Base-by-base conservation (phyloP, 2,329 filamentous ascomycete species). In the Penicillium hordei region DNA sequence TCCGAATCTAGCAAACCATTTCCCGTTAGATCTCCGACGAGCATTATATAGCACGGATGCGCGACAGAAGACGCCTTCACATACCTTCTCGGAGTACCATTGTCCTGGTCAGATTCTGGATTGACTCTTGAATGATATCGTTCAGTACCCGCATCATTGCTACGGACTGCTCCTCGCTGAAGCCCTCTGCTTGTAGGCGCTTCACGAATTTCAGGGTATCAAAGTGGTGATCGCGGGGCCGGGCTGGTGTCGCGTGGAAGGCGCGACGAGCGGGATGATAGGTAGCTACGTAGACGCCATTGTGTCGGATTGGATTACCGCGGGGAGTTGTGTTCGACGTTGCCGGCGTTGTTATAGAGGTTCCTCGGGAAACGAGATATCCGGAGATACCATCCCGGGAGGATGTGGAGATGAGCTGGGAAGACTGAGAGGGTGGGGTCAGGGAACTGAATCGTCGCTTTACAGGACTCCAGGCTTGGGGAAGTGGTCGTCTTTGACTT, bases 111-210 rank as follows among this genome's bases (percentile, higher is more conserved):
- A 99, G 83, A 76, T 97, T 97, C 75, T 97, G 93, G 67, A 99
- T 97, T 73, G 91, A 96, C 78, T 99, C 94, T 74, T 97, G 91
- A 64, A 99, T 97, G 10, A 97, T 93, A 74, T 97, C 93, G 76
- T 92, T 93, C 39, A 99, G 81, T 7, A 97, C 91, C 73, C 90
- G 91, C 94, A 99, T 97, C 89, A 97, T 94, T n/a, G 94, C 93
- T 27, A 91, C 92, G 2, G 93, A 88, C 77, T 99, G 94, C 66
- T 93, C 89, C 75, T 97, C 93, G 25, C 91, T 96, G 75, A 97
- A 97, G 0, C 94, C 94, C 74, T 99, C 94, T 65, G 86, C 86
- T 74, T 93, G 88, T 40, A 99, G 81, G 52, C 91, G 84, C 77
- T 96, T 91, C 39, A 99, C 93, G 72, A 99, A 96, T 78, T 96